phyloP scores from a whole-genome alignment of 441 rosid genomes.

The Erysimum cheiri region DNA sequence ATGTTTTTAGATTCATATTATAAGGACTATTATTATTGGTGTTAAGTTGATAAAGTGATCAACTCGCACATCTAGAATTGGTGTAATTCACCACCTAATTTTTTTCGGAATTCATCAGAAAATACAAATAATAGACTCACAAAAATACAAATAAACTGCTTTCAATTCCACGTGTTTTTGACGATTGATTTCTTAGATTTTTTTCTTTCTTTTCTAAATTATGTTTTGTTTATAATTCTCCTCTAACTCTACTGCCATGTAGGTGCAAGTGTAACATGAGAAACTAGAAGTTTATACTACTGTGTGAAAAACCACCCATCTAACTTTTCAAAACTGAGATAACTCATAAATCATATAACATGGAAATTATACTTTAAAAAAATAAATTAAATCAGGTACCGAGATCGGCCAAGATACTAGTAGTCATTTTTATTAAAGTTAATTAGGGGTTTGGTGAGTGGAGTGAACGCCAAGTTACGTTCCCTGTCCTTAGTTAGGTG shows the following conservation, averaged over 20 bases:
- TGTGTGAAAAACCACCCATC: too few relatives aligned
- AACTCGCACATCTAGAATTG: neutral
- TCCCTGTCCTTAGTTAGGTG: conserved; percentile 16
- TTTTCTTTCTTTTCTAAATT: neutral
- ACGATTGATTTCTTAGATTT: neutral
- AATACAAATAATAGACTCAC: neutral
- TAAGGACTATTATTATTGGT: neutral
- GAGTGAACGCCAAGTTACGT: conserved; percentile 33
- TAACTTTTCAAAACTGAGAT: neutral
- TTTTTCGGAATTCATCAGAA: neutral
- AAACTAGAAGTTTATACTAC: too few relatives aligned
- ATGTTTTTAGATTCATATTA: neutral
- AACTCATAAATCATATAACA: too few relatives aligned
- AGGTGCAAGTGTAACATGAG: too few relatives aligned
- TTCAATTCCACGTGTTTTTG: neutral
- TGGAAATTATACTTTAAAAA: too few relatives aligned
- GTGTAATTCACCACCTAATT: neutral
- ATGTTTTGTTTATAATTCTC: too few relatives aligned
- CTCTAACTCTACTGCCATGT: too few relatives aligned
- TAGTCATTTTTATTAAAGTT: neutral
- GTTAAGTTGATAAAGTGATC: neutral
- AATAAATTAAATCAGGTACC: neutral
- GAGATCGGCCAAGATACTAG: neutral
- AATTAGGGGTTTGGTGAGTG: conserved; percentile 10
- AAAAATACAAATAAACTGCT: neutral